These are phyloP conservation scores for Diplogelasinospora grovesii DNA, from an alignment of 495 filamentous ascomycete genomes.

Conservation along the genomic window DNA sequence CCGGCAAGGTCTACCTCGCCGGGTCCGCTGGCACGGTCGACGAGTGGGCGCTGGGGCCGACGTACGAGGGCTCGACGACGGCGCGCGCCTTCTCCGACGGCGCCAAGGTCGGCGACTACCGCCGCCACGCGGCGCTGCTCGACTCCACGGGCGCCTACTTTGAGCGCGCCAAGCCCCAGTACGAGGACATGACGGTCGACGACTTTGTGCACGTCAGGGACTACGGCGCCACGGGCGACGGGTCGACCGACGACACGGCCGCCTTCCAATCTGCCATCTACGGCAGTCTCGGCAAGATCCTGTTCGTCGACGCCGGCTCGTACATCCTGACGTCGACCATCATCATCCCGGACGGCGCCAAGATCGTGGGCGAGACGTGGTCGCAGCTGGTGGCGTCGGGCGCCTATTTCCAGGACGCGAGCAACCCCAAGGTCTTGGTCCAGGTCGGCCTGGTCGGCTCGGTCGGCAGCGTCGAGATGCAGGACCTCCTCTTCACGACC, in stretches of 20 bases:
- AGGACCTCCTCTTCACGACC: constrained; percentile 69
- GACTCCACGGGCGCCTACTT: constrained; percentile 45
- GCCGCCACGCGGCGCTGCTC: constrained; percentile 11
- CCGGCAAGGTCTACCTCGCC: constrained; percentile 36
- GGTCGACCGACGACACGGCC: not conserved
- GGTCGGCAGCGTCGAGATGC: constrained; percentile 69
- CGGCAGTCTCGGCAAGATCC: constrained; percentile 28
- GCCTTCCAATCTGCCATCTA: not conserved
- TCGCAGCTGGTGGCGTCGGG: constrained; percentile 32
- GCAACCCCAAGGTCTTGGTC: constrained; percentile 59
- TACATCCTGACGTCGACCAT: constrained; percentile 31
- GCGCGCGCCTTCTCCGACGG: constrained; percentile 60
- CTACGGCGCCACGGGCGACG: not conserved
- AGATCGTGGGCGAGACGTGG: constrained; percentile 44
- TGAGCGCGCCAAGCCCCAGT: constrained; percentile 57
- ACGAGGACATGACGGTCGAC: constrained; percentile 36
- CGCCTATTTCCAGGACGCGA: constrained; percentile 40
- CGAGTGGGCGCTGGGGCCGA: constrained; percentile 3
- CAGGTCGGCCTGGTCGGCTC: constrained; percentile 70
- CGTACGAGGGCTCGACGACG: constrained; percentile 26
- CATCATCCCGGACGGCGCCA: constrained; percentile 44
- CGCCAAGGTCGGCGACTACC: constrained; percentile 54
- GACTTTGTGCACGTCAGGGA: constrained; percentile 9
- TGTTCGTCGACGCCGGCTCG: constrained; percentile 21
- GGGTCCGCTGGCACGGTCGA: constrained; percentile 1